A percentile compares a stretch with the other conserved stretches of the same genome.
Conservation (phyloP, 352 stramenopile species). For the Sclerospora graminicola region DNA sequence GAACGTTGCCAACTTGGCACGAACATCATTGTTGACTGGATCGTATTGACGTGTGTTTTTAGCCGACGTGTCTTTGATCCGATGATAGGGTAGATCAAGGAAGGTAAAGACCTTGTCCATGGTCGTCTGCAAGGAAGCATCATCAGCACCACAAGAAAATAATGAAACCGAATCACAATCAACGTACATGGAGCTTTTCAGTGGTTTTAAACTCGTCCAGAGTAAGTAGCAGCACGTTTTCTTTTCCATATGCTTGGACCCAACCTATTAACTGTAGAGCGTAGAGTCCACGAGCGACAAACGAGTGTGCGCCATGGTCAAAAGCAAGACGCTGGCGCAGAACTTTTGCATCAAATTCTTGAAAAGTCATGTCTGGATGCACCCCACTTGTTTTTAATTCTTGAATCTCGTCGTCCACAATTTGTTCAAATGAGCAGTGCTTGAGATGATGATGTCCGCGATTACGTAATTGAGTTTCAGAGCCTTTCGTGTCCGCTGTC, state of each 20-base stretch:
- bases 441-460: conserved; percentile 62
- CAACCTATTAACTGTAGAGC: conserved; percentile 90
- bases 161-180: not conserved
- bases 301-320: conserved; percentile 74
- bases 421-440: conserved; percentile 53
- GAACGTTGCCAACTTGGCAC: conserved; percentile 54
- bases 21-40: conserved; percentile 40
- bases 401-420: conserved; percentile 62
- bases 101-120: conserved; percentile 84
- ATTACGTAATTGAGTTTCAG: conserved; percentile 65
- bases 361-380: conserved; percentile 61
- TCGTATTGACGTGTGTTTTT: conserved; percentile 87
- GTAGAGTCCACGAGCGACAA: conserved; percentile 88
- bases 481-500: conserved; percentile 69
- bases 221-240: conserved; percentile 89
- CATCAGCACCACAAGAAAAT: conserved; percentile 6
- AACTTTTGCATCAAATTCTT: conserved; percentile 57
- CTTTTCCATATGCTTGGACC: conserved; percentile 80
- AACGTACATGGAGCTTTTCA: conserved; percentile 47
- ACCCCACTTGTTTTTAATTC: conserved; percentile 51
- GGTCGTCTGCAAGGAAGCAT: conserved; percentile 25
- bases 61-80: conserved; percentile 65
- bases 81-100: conserved; percentile 70
- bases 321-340: conserved; percentile 32
- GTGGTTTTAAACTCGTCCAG: conserved; percentile 90